phyloP scores from a whole-genome alignment of 345 rosid species.

The Camelina hispida region DNA sequence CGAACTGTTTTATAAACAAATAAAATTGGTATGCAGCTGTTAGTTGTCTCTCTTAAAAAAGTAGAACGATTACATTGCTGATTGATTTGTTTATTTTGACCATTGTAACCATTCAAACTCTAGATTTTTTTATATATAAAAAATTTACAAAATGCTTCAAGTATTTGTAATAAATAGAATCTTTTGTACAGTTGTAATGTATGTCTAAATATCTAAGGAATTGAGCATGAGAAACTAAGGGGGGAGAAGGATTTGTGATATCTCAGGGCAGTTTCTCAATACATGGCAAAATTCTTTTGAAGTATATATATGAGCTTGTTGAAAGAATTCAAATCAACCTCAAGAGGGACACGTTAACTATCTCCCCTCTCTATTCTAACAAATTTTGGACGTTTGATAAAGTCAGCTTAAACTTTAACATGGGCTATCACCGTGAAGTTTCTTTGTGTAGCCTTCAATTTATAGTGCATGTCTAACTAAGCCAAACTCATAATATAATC shows the following conservation, averaged over 20 bases:
- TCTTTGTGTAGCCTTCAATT: background rate
- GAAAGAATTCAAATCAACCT: background rate
- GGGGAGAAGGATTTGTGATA: background rate
- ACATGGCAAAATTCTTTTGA: background rate
- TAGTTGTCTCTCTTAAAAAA: too few species aligned
- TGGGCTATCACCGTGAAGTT: background rate
- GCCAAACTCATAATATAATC: background rate
- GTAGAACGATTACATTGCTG: too few species aligned
- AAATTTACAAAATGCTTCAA: background rate
- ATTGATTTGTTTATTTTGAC: too few species aligned
- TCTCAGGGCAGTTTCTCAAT: background rate
- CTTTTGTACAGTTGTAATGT: background rate
- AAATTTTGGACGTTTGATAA: background rate
- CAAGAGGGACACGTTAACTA: background rate
- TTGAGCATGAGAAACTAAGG: background rate
- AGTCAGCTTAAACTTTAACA: background rate
- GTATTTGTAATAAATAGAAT: background rate
- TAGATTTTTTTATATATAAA: too few species aligned
- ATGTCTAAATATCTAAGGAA: too few species aligned
- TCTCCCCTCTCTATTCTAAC: background rate
- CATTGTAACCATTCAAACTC: too few species aligned
- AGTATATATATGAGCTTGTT: background rate
- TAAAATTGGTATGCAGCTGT: too few species aligned
- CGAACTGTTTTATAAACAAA: too few species aligned
- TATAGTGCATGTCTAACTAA: background rate